Evolutionary conservation across 441 rosid genomes (phyloP).

Genomic region (Populus trichocarpa): DNA sequence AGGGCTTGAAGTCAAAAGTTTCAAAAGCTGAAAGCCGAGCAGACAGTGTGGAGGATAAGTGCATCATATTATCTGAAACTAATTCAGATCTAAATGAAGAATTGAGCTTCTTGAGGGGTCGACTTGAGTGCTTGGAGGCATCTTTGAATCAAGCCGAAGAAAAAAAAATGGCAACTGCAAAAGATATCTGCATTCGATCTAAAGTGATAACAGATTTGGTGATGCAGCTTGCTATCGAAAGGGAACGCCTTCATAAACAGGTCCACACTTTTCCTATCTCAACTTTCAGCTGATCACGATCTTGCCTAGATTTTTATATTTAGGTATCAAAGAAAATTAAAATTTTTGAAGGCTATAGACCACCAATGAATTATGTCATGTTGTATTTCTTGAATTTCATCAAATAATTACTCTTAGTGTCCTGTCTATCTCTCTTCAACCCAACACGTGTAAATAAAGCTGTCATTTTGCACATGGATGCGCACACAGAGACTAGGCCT

Average conservation of each 20-base stretch:
- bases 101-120: slow-evolving; percentile 58
- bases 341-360: not conserved
- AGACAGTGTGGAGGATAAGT: slow-evolving; percentile 73
- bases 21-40: slow-evolving; percentile 67
- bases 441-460: not conserved
- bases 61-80: slow-evolving; percentile 68
- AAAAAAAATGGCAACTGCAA: slow-evolving; percentile 56
- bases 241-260: slow-evolving; percentile 89
- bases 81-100: slow-evolving; percentile 70
- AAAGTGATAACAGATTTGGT: slow-evolving; percentile 73
- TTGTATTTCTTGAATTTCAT: not conserved
- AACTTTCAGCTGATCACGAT: not conserved
- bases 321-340: not conserved
- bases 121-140: slow-evolving; percentile 60
- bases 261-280: slow-evolving; percentile 27
- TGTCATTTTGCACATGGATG: not conserved
- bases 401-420: not conserved
- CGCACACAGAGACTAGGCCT: not conserved
- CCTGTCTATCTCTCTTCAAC: not conserved
- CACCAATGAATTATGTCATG: not conserved
- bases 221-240: slow-evolving; percentile 71
- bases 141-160: slow-evolving; percentile 71
- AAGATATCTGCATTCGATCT: slow-evolving; percentile 59
- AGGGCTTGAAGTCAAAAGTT: slow-evolving; percentile 69
- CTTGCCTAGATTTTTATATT: not conserved